These are phyloP conservation scores for Russula brevipes DNA, from an alignment of 768 basidiomycete species.

Conservation along the genomic window DNA sequence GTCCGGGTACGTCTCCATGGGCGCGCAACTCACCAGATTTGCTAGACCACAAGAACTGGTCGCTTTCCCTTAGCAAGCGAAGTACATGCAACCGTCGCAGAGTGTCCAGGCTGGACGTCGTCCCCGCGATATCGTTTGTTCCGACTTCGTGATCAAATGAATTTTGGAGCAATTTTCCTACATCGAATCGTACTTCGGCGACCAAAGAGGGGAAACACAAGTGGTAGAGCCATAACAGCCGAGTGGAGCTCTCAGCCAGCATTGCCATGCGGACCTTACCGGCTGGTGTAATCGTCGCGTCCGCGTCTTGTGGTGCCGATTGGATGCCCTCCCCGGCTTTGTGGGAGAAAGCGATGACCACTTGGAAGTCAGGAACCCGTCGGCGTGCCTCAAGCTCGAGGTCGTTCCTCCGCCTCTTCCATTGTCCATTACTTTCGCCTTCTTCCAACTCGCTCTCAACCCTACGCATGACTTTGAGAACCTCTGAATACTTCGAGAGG, in stretches of 20 bases:
- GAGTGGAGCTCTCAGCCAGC: conserved; percentile 72
- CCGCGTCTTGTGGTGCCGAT: neutral
- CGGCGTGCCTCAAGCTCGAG: conserved; percentile 69
- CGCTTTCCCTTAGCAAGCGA: conserved; percentile 64
- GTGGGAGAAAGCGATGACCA: conserved; percentile 79
- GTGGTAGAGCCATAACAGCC: conserved; percentile 85
- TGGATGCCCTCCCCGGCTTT: neutral
- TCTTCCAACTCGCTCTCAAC: conserved; percentile 55
- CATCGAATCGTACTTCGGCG: conserved; percentile 79
- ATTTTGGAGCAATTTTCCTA: conserved; percentile 65
- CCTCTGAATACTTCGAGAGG: conserved; percentile 61
- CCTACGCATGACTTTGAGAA: conserved; percentile 44
- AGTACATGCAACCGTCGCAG: conserved; percentile 75
- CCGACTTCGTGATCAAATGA: conserved; percentile 34
- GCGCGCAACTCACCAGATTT: conserved; percentile 37
- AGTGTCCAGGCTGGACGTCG: conserved; percentile 44
- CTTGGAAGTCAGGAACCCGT: conserved; percentile 81
- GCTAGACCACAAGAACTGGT: conserved; percentile 75
- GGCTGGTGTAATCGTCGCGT: neutral
- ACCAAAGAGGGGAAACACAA: conserved; percentile 66
- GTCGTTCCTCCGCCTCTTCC: conserved; percentile 61
- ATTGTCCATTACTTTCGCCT: conserved; percentile 59
- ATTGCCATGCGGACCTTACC: conserved; percentile 49
- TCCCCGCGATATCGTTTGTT: conserved; percentile 29
- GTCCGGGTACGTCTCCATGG: neutral